These are phyloP conservation scores for Isabelozyma rhagii DNA, from an alignment of 805 yeast species.

Conservation along the genomic window DNA sequence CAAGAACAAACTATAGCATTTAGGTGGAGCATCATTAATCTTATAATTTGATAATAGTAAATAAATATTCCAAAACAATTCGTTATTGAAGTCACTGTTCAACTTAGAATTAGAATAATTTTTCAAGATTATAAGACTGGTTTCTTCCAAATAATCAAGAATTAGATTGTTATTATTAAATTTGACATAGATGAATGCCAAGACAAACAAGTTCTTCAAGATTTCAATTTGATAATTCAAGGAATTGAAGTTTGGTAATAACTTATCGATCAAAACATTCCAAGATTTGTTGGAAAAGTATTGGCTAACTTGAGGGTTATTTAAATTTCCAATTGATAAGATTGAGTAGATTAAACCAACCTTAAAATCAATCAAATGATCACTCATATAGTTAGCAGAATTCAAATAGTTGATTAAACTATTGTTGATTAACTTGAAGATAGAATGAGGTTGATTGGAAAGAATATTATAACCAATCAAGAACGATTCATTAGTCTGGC, in stretches of 20 bases:
- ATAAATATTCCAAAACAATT: conserved; percentile 49
- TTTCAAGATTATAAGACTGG: conserved; percentile 39
- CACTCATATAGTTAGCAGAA: conserved; percentile 1
- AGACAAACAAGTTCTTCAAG: conserved; percentile 43
- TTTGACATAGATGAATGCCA: conserved; percentile 39
- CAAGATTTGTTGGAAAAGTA: conserved; percentile 45
- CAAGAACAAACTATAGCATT: conserved; percentile 19
- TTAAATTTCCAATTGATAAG: conserved; percentile 40
- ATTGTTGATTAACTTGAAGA: conserved; percentile 16
- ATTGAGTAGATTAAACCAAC: conserved; percentile 40
- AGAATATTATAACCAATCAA: conserved; percentile 29
- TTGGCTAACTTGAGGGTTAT: conserved; percentile 1
- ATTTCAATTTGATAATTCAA: conserved; percentile 35
- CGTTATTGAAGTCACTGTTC: conserved; percentile 8
- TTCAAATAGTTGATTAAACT: conserved; percentile 21
- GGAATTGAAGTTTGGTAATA: conserved; percentile 32
- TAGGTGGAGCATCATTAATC: conserved; percentile 40
- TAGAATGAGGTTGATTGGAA: conserved; percentile 8
- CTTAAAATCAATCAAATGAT: conserved; percentile 27
- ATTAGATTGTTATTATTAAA: conserved; percentile 42
- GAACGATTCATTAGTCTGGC: conserved; percentile 23
- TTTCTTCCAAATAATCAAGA: conserved; percentile 48
- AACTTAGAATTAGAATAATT: conserved; percentile 19
- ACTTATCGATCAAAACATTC: conserved; percentile 34
- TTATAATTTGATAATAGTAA: conserved; percentile 43